Base-by-base conservation (phyloP, 1,139 yeast genomes). In the Casaregolazyma lundiana region DNA sequence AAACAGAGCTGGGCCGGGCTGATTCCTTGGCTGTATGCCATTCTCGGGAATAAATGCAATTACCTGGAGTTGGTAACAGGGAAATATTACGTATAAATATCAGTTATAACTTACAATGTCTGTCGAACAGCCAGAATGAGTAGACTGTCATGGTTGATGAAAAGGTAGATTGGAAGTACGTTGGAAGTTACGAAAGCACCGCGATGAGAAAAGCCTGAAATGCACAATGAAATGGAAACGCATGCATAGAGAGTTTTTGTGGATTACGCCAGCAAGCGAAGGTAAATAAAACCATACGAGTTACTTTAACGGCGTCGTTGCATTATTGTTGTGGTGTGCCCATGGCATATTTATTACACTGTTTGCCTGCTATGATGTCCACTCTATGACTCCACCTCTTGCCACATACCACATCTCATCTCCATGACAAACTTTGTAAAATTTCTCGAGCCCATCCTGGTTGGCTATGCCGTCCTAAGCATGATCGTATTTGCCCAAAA, bases 51-150 rank as follows among this genome's bases (percentile, higher is more conserved):
- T 55, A 66, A 21, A 64, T 56, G 47, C 68, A 65, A 40, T 63
- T 66, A 47, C 61, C 63, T 59, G 20, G 11, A n/a, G 29, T 2
- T 2, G n/a, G n/a, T 16, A 40, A 38, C 18, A 22, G n/a, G 5
- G 40, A 5, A 9, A 19, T n/a, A 11, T 29, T 15, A 17, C 8
- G 11, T 26, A 11, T 26, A 9, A 11, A 9, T 21, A 22, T 8
- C 8, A 8, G 13, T 17, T 1, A 6, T 6, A 13, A 61, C 75
- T 40, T 62, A 67, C 95, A 86, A 63, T 90, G 97, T 61, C 94
- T 77, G 62, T 90, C 96, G 62, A 84, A 90, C 46, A 90, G 77
- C 81, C 89, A 85, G 63, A 89, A 84, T 6, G 96, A 84, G 66
- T 83, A 83, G 46, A 88, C 80, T 16, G 78, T 72, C 81, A 77